A percentile compares a stretch with the other conserved stretches of the same genome.
These are phyloP conservation scores for Thinopyrum elongatum DNA, from an alignment of 176 grass and related monocot genomes.

Conservation along the genomic window DNA sequence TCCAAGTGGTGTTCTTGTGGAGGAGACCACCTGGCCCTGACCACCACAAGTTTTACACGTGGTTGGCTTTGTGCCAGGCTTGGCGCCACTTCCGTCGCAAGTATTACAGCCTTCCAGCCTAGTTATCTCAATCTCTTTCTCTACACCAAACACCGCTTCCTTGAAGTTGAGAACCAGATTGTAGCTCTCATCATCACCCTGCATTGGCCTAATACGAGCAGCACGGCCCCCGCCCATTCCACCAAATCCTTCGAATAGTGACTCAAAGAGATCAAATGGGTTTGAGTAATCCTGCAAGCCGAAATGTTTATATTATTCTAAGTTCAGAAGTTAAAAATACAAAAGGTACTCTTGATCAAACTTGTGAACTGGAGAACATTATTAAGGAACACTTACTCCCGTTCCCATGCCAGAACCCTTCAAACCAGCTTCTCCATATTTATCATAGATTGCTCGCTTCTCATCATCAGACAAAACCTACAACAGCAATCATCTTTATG, in stretches of 20 bases:
- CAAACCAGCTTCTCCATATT: slow-evolving; percentile 94
- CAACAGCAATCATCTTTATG: slow-evolving; percentile 5
- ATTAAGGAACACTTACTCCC: slow-evolving; percentile 60
- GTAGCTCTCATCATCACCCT: slow-evolving; percentile 92
- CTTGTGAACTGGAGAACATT: slow-evolving; percentile 5
- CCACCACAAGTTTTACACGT: slow-evolving; percentile 85
- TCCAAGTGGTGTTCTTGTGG: slow-evolving; percentile 85
- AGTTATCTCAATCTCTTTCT: slow-evolving; percentile 95
- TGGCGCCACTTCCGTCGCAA: slow-evolving; percentile 83
- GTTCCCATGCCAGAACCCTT: slow-evolving; percentile 97
- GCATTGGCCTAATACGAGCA: slow-evolving; percentile 90
- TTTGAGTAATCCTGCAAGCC: slow-evolving; percentile 82
- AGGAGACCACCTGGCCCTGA: slow-evolving; percentile 91
- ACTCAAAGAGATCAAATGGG: slow-evolving; percentile 95
- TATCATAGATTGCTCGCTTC: slow-evolving; percentile 92
- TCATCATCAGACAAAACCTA: slow-evolving; percentile 96
- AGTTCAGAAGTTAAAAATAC: slow-evolving; percentile 6
- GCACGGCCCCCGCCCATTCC: slow-evolving; percentile 68
- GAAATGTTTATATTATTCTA: slow-evolving; percentile 24
- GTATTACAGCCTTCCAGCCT: slow-evolving; percentile 79
- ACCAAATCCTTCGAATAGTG: slow-evolving; percentile 92
- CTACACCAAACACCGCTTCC: slow-evolving; percentile 88
- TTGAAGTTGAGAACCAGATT: slow-evolving; percentile 95
- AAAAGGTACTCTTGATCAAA: not conserved
- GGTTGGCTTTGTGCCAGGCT: slow-evolving; percentile 83